A percentile compares a stretch with the other conserved stretches of the same genome.
phyloP scores from a whole-genome alignment of 176 grass and related monocot genomes.

The Eleusine coracana region DNA sequence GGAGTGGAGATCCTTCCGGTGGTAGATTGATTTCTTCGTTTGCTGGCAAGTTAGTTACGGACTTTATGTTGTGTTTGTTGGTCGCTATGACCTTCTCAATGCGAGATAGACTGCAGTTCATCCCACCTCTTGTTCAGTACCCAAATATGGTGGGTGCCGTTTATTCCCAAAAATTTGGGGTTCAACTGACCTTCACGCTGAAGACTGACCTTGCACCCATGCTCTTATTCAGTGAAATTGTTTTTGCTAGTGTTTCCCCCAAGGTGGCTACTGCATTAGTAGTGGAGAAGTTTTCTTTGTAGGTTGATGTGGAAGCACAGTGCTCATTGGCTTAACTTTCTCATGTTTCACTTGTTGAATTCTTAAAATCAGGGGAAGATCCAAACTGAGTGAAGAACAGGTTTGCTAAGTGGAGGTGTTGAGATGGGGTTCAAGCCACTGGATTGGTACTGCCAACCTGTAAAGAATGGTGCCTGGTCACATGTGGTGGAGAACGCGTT shows the following conservation, averaged over 20 bases:
- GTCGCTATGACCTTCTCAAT: neutral
- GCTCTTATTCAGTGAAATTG: neutral
- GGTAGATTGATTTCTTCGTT: neutral
- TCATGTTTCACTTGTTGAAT: conserved; percentile 8
- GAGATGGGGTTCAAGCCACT: conserved; percentile 78
- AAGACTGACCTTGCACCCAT: neutral
- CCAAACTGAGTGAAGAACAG: conserved; percentile 25
- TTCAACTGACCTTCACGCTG: neutral
- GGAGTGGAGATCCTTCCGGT: neutral
- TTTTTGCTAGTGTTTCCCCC: neutral
- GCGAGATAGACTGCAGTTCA: neutral
- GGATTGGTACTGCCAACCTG: conserved; percentile 89
- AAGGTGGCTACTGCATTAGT: conserved; percentile 3
- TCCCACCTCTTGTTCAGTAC: neutral
- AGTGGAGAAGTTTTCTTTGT: neutral
- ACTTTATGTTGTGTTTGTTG: neutral
- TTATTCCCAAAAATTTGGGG: neutral
- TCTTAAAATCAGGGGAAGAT: conserved; percentile 35
- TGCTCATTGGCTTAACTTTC: conserved; percentile 4
- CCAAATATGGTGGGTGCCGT: neutral
- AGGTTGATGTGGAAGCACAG: conserved; percentile 19
- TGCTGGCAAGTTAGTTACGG: neutral
- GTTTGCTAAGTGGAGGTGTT: conserved; percentile 17
- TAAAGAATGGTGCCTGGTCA: conserved; percentile 75
- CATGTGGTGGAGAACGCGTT: conserved; percentile 66